Evolutionary conservation across 345 rosid species (phyloP).

Genomic region (rapeseed (Brassica napus)): Da-Ae NC_063449.1:46499001-46499500

Average conservation of each 20-base stretch:
- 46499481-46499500: slow-evolving; percentile 53
- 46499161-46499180: slow-evolving; percentile 37
- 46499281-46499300: slow-evolving; percentile 48
- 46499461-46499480: slow-evolving; percentile 45
- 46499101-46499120: not conserved
- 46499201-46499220: slow-evolving; percentile 52
- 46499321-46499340: slow-evolving; percentile 48
- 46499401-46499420: slow-evolving; percentile 60
- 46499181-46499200: slow-evolving; percentile 46
- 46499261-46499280: slow-evolving; percentile 48
- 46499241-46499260: slow-evolving; percentile 50
- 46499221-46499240: slow-evolving; percentile 51
- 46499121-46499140: not conserved
- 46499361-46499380: slow-evolving; percentile 58
- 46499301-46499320: slow-evolving; percentile 49
- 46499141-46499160: slow-evolving; percentile 25
- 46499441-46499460: slow-evolving; percentile 47
- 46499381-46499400: slow-evolving; percentile 57
- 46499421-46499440: slow-evolving; percentile 53
- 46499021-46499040: slow-evolving; percentile 12
- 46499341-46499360: slow-evolving; percentile 36
- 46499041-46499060: not conserved
- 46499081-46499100: not conserved
- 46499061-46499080: not conserved
- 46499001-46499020: slow-evolving; percentile 1